Base-by-base conservation (phyloP, 257 asterid species). In the Scutellaria minor region DNA sequence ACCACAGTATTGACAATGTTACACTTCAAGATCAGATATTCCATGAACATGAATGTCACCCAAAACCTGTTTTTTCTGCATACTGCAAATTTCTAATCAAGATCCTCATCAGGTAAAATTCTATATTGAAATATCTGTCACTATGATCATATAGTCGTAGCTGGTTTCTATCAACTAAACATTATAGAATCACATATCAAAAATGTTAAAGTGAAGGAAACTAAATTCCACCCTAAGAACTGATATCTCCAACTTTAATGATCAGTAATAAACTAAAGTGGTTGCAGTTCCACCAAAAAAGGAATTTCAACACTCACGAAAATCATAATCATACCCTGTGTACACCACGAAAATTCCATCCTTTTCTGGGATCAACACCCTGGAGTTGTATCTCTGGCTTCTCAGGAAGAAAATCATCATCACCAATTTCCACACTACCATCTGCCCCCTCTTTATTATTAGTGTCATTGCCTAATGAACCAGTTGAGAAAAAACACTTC, bases 271-370 rank as follows among this genome's bases (percentile, higher is more conserved):
- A 64, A 46, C 20, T 35, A 2, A 7, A 6, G 50, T 5, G 51
- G 3, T 54, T 10, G 52, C 70, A 54, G 44, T 67, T 63, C 35
- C 61, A 72, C 46, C 42, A 67, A 52, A 63, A 18, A n/a, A 3
- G 9, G 24, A 10, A 58, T 51, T 53, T 46, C n/a, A 61, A 70
- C 24, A 11, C 50, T 45, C 56, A 24, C 18, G 20, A 58, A 50
- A 66, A 62, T 10, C 18, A 13, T 3, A 41, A 27, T 5, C 71
- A 13, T 82, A 95, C 97, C 96, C 86, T 83, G 84, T 95, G 97
- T 53, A 95, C 99, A 54, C 99, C 99, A 63, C 98, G 90, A 66
- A 79, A 92, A 69, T 88, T 90, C 99, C 99, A 95, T 31, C 99
- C 99, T 69, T 79, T 92, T 58, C 75, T 73, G 50, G 99, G 99